Base-by-base conservation (phyloP, 2,329 filamentous ascomycete genomes). In the Pestalotiopsis sp. region DNA sequence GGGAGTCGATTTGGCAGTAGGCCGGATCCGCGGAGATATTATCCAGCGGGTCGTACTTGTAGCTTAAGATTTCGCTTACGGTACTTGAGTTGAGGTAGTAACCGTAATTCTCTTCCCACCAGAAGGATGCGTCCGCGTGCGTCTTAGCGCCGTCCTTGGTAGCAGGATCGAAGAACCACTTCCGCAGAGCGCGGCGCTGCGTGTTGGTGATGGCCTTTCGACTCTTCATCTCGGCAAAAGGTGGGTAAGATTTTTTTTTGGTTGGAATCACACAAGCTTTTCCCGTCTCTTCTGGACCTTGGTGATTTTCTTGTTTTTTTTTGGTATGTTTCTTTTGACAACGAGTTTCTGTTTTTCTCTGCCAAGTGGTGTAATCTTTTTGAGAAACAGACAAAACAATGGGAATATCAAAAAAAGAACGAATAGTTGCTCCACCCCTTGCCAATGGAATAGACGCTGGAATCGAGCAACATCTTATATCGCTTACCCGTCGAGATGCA, bases 31-130 rank as follows among this genome's bases (percentile, higher is more conserved):
- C 31, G 14, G 57, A 45, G 41, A 52, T 58, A 39, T 58, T 52
- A 49, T 68, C 67, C 23, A 68, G 45, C 27, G 67, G 63, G 41
- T 68, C 67, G 67, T 68, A 68, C 57, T 68, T 68, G 67, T 68
- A 66, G 58, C 63, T 66, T 13, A 68, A 45, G 38, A 68, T 68
- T 52, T 68, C 67, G 67, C 67, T 68, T 31, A 68, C 67, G 12
- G 67, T 66, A 31, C 57, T 63, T 41, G 67, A 68, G 63, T 68
- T 68, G 38, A 68, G 63, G 64, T 68, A 66, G 67, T 68, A 68
- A 11, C 67, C 67, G 64, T 68, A 68, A 14, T 31, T 66, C 57
- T 68, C 23, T 27, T 68, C 63, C 67, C 67, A 68, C 67, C 67
- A 68, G 27, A 66, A 39, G 39, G 67, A 68, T 25, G 67, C 67